Evolutionary conservation across 2,329 filamentous ascomycete genomes (phyloP).

Genomic region (Aspergillus ochraceoroseus): DNA sequence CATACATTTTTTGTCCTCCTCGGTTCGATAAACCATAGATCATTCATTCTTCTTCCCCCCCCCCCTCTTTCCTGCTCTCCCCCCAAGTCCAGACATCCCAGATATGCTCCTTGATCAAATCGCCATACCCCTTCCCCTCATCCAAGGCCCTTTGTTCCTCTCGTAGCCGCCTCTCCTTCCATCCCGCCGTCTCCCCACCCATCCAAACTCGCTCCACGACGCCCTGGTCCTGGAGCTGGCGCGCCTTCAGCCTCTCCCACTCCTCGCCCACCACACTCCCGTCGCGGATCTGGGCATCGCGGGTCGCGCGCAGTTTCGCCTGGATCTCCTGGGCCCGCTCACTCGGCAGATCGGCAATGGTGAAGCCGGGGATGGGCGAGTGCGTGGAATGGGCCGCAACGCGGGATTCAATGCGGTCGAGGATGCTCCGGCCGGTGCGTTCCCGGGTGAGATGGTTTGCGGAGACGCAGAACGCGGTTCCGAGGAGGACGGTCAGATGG

Average conservation of each 20-base stretch:
- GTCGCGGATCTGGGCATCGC: conserved; percentile 26
- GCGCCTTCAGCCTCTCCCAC: conserved; percentile 32
- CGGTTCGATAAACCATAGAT: neutral
- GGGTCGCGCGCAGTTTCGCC: conserved; percentile 27
- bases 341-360: conserved; percentile 29
- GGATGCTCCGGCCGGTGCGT: conserved; percentile 32
- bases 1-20: no score
- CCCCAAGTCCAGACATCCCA: conserved; percentile 46
- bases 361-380: neutral
- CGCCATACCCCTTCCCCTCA: conserved; percentile 43
- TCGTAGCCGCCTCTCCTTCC: conserved; percentile 40
- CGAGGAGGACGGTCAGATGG: conserved; percentile 36
- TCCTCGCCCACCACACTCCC: conserved; percentile 25
- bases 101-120: conserved; percentile 46
- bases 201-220: conserved; percentile 37
- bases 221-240: conserved; percentile 29
- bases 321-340: conserved; percentile 36
- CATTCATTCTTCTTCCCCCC: conserved; percentile 8
- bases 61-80: conserved; percentile 20
- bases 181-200: conserved; percentile 41
- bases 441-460: conserved; percentile 39
- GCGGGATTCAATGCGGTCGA: conserved; percentile 30
- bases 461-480: conserved; percentile 39
- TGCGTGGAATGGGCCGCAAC: conserved; percentile 15
- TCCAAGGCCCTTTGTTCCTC: conserved; percentile 44